Conservation (phyloP, 163 green algal genomes). For the Scenedesmus sp. region DNA sequence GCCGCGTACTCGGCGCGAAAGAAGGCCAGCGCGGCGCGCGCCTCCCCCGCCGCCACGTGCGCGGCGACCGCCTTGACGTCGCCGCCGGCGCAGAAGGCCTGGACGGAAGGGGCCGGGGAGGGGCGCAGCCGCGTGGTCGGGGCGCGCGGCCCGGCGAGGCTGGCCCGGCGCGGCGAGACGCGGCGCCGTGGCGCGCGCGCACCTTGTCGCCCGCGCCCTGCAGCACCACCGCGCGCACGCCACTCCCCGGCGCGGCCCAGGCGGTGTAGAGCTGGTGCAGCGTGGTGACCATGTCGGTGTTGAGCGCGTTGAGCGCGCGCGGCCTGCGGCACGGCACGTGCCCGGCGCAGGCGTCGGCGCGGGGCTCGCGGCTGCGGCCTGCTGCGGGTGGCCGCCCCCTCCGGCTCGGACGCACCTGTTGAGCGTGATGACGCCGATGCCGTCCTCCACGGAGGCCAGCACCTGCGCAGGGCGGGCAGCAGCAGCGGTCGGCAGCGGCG, state of each 20-base stretch:
- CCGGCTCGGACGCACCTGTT: conserved; percentile 43
- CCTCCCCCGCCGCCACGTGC: conserved; percentile 45
- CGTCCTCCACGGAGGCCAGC: conserved; percentile 20
- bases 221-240: conserved; percentile 68
- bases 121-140: background rate
- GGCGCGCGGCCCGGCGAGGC: background rate
- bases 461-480: no score
- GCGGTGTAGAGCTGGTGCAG: conserved; percentile 51
- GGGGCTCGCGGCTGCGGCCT: background rate
- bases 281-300: conserved; percentile 69
- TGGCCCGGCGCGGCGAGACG: background rate
- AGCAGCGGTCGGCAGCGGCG: no score
- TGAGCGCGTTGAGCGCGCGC: conserved; percentile 79
- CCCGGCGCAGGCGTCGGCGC: background rate
- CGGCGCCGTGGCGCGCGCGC: background rate
- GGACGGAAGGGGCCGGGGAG: background rate
- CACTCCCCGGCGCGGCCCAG: conserved; percentile 49
- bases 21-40: conserved; percentile 62
- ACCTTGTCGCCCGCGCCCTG: conserved; percentile 73
- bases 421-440: conserved; percentile 38
- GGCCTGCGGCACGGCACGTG: conserved; percentile 57
- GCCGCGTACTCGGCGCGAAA: conserved; percentile 86
- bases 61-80: conserved; percentile 84
- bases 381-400: background rate
- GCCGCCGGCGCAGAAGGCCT: conserved; percentile 89